phyloP scores from a whole-genome alignment of 495 filamentous ascomycete species.

The Umbilicaria muhlenbergii region DNA sequence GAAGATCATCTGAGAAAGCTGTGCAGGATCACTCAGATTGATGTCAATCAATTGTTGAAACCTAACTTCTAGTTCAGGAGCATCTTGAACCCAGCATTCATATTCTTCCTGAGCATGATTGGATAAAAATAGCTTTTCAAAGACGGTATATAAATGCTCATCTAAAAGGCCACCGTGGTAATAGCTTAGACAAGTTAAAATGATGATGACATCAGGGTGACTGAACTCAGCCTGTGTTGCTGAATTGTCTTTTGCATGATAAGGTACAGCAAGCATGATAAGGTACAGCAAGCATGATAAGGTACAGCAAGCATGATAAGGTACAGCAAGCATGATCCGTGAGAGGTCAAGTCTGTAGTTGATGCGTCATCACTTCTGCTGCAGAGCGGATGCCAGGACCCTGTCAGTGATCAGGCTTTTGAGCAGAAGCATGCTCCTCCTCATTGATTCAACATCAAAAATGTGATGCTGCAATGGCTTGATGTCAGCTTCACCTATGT shows the following conservation, averaged over 20 bases:
- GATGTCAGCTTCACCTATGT: not conserved
- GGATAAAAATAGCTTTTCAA: constrained; percentile 33
- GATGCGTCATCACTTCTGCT: constrained; percentile 47
- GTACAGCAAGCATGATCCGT: constrained; percentile 2
- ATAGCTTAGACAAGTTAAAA: constrained; percentile 52
- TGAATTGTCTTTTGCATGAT: constrained; percentile 51
- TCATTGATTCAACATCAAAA: constrained; percentile 11
- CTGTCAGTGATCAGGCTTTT: constrained; percentile 43
- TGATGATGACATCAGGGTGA: constrained; percentile 54
- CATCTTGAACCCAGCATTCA: constrained; percentile 30
- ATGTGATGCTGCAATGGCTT: constrained; percentile 17
- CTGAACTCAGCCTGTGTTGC: constrained; percentile 52
- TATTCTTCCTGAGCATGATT: constrained; percentile 43
- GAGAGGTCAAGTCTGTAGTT: constrained; percentile 39
- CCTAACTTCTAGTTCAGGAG: constrained; percentile 17
- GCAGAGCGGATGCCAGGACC: constrained; percentile 37
- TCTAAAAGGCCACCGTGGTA: constrained; percentile 48
- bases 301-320: constrained; percentile 37
- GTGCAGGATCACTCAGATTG: constrained; percentile 38
- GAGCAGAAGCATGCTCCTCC: constrained; percentile 34
- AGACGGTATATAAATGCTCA: constrained; percentile 31
- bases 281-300: constrained; percentile 3
- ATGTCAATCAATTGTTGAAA: constrained; percentile 36
- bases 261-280: constrained; percentile 23
- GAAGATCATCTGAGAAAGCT: constrained; percentile 28